Base-by-base conservation (phyloP, 2,329 filamentous ascomycete species). In the Neonectria neomacrospora region DNA sequence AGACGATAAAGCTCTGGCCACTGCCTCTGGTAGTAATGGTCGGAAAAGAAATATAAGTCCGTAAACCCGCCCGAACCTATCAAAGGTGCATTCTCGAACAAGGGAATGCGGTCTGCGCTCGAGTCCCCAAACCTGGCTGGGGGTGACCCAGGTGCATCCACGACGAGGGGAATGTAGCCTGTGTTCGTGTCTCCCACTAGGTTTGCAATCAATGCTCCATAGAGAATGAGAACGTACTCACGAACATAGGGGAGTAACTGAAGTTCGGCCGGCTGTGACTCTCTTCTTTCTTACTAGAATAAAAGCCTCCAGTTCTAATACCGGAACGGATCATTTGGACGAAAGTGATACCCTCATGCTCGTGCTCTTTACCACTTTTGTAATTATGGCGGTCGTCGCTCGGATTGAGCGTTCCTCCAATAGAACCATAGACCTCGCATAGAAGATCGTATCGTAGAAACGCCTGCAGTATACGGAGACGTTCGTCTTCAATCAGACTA, bases 361-460 rank as follows among this genome's bases (percentile, higher is more conserved):
- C 18, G 11, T 59, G 2, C 12, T 14, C 22, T 16, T 45, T 14
- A 16, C 22, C 22, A 6, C 42, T 5, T 45, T 20, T 45, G 6
- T 45, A 22, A 45, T 45, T 4, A 11, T 12, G 20, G 11, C 5
- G 11, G 20, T 45, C 42, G 8, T 45, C 42, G 42, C 20, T 26
- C n/a, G 23, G 18, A 20, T 32, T 41, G 8, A 55, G 16, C 22
- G 44, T 10, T 9, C 58, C 52, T 16, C 9, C 52, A 4, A 30
- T 26, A 7, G 54, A 45, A 3, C 58, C 58, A 30, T 61, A 61
- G 11, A 58, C 47, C 28, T 58, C 57, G 53, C 53, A 61, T 3
- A 61, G 45, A 8, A 61, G 58, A 3, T 61, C 58, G 11, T 57
- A 58, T 14, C 58, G 56, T 23, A 61, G 10, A 23, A 61, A 58